Conservation (phyloP, 352 stramenopile genomes). For the Phytophthora litchii region DNA sequence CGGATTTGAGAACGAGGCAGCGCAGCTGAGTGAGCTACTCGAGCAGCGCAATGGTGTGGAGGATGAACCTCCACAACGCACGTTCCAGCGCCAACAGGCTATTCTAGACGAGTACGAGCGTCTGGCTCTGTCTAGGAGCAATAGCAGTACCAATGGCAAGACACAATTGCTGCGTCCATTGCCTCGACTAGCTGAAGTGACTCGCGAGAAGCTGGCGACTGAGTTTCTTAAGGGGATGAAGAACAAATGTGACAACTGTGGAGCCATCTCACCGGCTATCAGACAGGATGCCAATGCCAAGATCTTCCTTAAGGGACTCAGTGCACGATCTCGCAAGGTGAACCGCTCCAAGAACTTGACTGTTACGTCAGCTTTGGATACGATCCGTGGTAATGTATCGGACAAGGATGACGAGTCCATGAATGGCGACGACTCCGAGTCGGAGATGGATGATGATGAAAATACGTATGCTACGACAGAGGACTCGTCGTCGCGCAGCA, state of each 20-base stretch:
- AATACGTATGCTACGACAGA: slow-evolving; percentile 63
- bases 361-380: slow-evolving; percentile 83
- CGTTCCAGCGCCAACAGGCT: slow-evolving; percentile 80
- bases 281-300: slow-evolving; percentile 98
- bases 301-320: slow-evolving; percentile 95
- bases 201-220: slow-evolving; percentile 76
- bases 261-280: slow-evolving; percentile 94
- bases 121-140: slow-evolving; percentile 68
- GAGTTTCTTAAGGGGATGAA: slow-evolving; percentile 94
- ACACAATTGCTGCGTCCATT: slow-evolving; percentile 47
- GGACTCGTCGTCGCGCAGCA: slow-evolving; percentile 77
- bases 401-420: slow-evolving; percentile 46
- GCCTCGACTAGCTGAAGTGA: slow-evolving; percentile 69
- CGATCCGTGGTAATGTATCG: slow-evolving; percentile 74
- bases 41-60: slow-evolving; percentile 89
- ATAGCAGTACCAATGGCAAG: slow-evolving; percentile 30
- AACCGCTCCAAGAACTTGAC: slow-evolving; percentile 87
- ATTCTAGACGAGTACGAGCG: slow-evolving; percentile 92
- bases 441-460: slow-evolving; percentile 82
- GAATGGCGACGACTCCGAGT: slow-evolving; percentile 63
- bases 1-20: slow-evolving; percentile 85
- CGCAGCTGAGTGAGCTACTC: slow-evolving; percentile 75
- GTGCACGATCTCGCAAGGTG: slow-evolving; percentile 75
- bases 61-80: slow-evolving; percentile 74
- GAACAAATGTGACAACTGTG: slow-evolving; percentile 97